These are phyloP conservation scores for Penicillium sp. DNA, from an alignment of 2,329 filamentous ascomycete genomes.

Conservation along the genomic window DNA sequence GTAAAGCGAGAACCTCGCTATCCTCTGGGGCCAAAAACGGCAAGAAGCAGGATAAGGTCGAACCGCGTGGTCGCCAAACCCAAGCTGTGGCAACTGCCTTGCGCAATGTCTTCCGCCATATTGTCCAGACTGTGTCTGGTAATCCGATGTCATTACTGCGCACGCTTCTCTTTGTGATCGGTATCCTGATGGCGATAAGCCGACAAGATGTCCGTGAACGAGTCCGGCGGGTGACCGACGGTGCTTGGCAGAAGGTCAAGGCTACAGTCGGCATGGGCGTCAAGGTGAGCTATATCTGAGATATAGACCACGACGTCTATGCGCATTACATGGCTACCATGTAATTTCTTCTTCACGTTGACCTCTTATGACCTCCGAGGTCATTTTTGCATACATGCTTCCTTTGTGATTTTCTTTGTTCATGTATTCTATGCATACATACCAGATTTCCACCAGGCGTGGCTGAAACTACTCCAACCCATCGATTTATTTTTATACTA, in stretches of 20 bases:
- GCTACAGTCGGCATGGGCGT: conserved; percentile 92
- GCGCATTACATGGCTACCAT: conserved; percentile 13
- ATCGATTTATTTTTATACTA: not conserved
- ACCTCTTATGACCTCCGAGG: not conserved
- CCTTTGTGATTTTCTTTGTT: conserved; percentile 18
- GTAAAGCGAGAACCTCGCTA: conserved; percentile 33
- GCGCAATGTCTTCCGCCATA: conserved; percentile 53
- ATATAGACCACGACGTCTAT: conserved; percentile 5
- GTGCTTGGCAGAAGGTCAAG: conserved; percentile 78
- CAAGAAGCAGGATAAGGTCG: conserved; percentile 41
- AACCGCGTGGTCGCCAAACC: conserved; percentile 39
- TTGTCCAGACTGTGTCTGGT: conserved; percentile 53
- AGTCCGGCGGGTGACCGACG: conserved; percentile 67
- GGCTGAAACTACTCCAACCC: not conserved
- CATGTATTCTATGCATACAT: conserved; percentile 19
- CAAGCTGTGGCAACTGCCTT: conserved; percentile 49
- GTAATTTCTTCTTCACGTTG: conserved; percentile 16
- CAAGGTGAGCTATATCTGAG: conserved; percentile 91
- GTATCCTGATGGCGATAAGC: conserved; percentile 75
- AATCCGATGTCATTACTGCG: conserved; percentile 60
- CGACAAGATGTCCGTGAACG: conserved; percentile 74
- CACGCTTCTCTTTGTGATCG: conserved; percentile 76
- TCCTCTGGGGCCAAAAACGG: conserved; percentile 38
- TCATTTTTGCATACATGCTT: conserved; percentile 19
- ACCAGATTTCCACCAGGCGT: conserved; percentile 9